phyloP scores from a whole-genome alignment of 805 yeast species.

The Pichia thaimueangensis region DNA sequence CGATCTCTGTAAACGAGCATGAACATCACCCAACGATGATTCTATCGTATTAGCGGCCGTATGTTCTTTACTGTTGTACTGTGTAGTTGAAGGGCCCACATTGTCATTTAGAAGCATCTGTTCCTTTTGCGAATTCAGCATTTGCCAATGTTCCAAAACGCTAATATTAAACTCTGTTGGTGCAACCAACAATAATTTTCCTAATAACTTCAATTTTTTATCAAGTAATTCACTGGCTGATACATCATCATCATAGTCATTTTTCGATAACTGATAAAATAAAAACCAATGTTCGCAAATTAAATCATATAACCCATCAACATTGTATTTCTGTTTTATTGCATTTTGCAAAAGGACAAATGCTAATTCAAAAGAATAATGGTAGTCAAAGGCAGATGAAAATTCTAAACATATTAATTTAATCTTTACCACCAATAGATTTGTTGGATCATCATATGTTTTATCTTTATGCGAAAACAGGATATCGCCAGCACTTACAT shows the following conservation, averaged over 20 bases:
- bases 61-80: too few species aligned
- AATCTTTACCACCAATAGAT: slow-evolving; percentile 24
- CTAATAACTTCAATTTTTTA: slow-evolving; percentile 47
- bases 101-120: slow-evolving; percentile 9
- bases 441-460: slow-evolving; percentile 9
- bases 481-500: slow-evolving; percentile 14
- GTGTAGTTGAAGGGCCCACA: slow-evolving; percentile 9
- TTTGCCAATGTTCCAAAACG: slow-evolving; percentile 60
- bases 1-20: slow-evolving; percentile 25
- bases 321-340: slow-evolving; percentile 3
- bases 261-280: slow-evolving; percentile 66
- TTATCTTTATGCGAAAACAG: slow-evolving; percentile 6
- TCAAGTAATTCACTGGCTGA: slow-evolving; percentile 9
- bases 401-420: slow-evolving; percentile 53
- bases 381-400: slow-evolving; percentile 58
- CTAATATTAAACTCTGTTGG: slow-evolving; percentile 49
- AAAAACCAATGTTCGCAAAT: slow-evolving; percentile 54
- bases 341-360: slow-evolving; percentile 32
- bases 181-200: slow-evolving; percentile 44
- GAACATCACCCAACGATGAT: slow-evolving; percentile 16
- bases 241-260: slow-evolving; percentile 23
- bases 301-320: slow-evolving; percentile 13
- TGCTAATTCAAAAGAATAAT: slow-evolving; percentile 44
- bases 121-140: slow-evolving; percentile 30
- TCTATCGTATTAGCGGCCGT: background rate